Percentiles rank a stretch among this genome's conserved stretches.
phyloP scores from a whole-genome alignment of 169 alveolate species.

The Hepatocystis sp. region DNA sequence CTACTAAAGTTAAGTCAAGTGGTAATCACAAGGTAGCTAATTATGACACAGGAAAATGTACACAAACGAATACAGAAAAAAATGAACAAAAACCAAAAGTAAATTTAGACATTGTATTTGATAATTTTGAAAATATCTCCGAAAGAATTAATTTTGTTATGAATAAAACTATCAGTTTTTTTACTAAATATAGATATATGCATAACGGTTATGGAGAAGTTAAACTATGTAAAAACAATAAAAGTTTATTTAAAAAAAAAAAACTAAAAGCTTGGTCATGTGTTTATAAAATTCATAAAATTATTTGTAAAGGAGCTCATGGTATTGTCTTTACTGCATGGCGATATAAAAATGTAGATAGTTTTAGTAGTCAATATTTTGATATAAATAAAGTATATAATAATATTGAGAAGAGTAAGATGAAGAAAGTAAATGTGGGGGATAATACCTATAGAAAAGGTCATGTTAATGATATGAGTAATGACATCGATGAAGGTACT shows the following conservation, averaged over 20 bases:
- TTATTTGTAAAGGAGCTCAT: conserved; percentile 60
- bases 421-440: too few relatives aligned
- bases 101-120: background rate
- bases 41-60: background rate
- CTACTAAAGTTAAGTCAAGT: too few relatives aligned
- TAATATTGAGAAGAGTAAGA: too few relatives aligned
- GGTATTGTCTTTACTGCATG: conserved; percentile 67
- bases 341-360: conserved; percentile 6
- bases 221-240: conserved; percentile 10
- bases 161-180: conserved; percentile 32
- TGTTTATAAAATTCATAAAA: conserved; percentile 43
- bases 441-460: too few relatives aligned
- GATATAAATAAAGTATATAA: too few relatives aligned
- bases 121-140: conserved; percentile 22
- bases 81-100: background rate
- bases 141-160: conserved; percentile 46
- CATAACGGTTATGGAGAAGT: conserved; percentile 63
- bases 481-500: too few relatives aligned
- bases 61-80: background rate
- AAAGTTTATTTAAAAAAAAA: conserved; percentile 16
- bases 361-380: too few relatives aligned
- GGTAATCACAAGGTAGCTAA: too few relatives aligned
- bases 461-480: too few relatives aligned
- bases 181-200: conserved; percentile 21
- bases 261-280: conserved; percentile 43